A percentile compares a stretch with the other conserved stretches of the same genome.
Conservation (phyloP, 257 asterid genomes). For the Parsonsia alboflavescens region DNA sequence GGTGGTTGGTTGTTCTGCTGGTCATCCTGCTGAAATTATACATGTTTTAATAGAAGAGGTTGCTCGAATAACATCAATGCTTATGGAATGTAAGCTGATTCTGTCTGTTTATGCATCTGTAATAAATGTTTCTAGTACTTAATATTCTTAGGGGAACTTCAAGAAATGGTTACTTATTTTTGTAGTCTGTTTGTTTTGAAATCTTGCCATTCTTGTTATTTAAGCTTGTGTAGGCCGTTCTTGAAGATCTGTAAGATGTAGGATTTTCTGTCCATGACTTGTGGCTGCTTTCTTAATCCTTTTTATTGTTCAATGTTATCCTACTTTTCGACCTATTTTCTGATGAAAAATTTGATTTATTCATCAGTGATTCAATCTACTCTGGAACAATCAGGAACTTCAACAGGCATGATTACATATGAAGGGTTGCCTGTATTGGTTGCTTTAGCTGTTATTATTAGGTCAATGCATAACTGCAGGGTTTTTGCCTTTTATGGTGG, state of each 20-base stretch:
- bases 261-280: not conserved
- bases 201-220: not conserved
- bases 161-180: not conserved
- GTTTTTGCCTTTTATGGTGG: conserved; percentile 79
- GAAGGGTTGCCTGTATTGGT: conserved; percentile 81
- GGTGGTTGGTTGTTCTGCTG: conserved; percentile 81
- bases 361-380: conserved; percentile 24
- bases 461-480: conserved; percentile 89
- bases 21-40: conserved; percentile 85
- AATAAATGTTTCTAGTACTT: not conserved
- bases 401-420: conserved; percentile 37
- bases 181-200: not conserved
- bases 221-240: conserved; percentile 11
- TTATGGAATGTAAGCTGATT: conserved; percentile 68
- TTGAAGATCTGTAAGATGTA: not conserved
- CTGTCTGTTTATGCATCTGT: conserved; percentile 1
- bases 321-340: not conserved
- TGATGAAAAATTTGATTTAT: conserved; percentile 12
- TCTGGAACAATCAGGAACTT: conserved; percentile 49
- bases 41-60: conserved; percentile 55
- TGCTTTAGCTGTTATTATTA: conserved; percentile 63
- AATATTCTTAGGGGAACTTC: not conserved
- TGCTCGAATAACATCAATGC: conserved; percentile 42
- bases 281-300: not conserved
- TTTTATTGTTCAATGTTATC: not conserved